Evolutionary conservation across 1,284 basidiomycete species (phyloP).

Genomic region (Ganoderma lucidum): DNA sequence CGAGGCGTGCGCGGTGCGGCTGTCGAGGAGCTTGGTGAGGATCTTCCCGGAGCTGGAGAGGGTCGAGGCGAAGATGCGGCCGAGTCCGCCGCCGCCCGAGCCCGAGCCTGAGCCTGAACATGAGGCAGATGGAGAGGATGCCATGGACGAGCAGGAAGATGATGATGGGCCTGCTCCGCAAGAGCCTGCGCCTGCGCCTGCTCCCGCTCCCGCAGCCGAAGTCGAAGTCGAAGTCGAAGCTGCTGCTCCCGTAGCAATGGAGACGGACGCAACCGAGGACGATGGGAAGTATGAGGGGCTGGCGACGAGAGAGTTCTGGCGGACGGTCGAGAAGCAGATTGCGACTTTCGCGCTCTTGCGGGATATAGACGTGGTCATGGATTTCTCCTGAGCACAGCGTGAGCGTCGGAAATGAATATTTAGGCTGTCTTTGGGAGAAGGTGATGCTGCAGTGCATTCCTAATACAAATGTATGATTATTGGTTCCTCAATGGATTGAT

Average conservation of each 20-base stretch:
- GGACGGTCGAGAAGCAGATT: slow-evolving; percentile 23
- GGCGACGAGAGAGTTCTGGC: slow-evolving; percentile 18
- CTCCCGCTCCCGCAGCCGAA: not conserved
- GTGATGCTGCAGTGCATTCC: too few species aligned
- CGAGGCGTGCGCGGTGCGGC: not conserved
- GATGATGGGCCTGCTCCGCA: not conserved
- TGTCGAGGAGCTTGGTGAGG: slow-evolving; percentile 15
- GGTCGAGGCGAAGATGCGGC: not conserved
- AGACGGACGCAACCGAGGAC: not conserved
- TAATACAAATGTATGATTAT: too few species aligned
- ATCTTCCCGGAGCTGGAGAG: slow-evolving; percentile 19
- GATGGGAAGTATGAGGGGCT: not conserved
- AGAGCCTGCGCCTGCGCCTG: too few species aligned
- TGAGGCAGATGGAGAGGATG: not conserved
- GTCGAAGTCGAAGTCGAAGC: not conserved
- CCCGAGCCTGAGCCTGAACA: not conserved
- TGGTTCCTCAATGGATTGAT: too few species aligned
- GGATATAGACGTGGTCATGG: not conserved
- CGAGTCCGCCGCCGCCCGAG: not conserved
- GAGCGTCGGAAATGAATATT: too few species aligned
- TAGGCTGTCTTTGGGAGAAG: too few species aligned
- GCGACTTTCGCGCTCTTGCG: slow-evolving; percentile 18
- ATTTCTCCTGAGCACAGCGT: not conserved
- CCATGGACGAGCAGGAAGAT: not conserved
- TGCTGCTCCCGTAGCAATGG: not conserved